These are phyloP conservation scores for Rhodotorula sp. DNA, from an alignment of 1,284 basidiomycete genomes.

Conservation along the genomic window DNA sequence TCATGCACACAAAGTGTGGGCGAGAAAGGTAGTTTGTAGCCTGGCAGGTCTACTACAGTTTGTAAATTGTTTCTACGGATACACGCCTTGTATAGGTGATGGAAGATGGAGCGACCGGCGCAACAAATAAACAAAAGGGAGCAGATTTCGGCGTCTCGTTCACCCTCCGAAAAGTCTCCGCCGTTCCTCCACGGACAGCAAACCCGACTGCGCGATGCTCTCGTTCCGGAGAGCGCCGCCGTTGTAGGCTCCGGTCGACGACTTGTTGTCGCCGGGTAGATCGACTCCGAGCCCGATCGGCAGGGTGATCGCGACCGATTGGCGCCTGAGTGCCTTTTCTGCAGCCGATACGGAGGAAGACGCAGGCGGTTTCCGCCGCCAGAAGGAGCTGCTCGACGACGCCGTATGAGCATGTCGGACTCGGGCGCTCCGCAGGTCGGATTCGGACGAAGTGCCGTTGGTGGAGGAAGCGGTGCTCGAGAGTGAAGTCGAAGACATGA, in stretches of 20 bases:
- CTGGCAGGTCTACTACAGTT: no score
- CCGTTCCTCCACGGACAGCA: conserved; percentile 23
- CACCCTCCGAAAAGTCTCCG: conserved; percentile 19
- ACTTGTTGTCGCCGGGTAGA: not conserved
- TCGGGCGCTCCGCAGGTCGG: not conserved
- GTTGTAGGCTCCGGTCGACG: not conserved
- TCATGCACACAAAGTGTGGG: no score
- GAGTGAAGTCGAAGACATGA: not conserved
- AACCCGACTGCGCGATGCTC: not conserved
- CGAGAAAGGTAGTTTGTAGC: no score
- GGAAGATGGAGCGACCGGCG: not conserved
- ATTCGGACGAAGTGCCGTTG: not conserved
- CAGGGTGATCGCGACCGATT: conserved; percentile 5
- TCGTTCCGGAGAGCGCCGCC: not conserved
- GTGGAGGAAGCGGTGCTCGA: not conserved
- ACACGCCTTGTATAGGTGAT: no score
- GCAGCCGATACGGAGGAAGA: not conserved
- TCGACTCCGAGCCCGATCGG: conserved; percentile 5
- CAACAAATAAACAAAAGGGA: not conserved
- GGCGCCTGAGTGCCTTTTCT: not conserved
- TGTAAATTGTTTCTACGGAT: no score
- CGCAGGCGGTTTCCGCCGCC: not conserved
- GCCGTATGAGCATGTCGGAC: not conserved
- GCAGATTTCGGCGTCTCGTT: not conserved
- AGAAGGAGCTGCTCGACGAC: not conserved